phyloP scores from a whole-genome alignment of 345 rosid genomes.

The Physaria fendleri region DNA sequence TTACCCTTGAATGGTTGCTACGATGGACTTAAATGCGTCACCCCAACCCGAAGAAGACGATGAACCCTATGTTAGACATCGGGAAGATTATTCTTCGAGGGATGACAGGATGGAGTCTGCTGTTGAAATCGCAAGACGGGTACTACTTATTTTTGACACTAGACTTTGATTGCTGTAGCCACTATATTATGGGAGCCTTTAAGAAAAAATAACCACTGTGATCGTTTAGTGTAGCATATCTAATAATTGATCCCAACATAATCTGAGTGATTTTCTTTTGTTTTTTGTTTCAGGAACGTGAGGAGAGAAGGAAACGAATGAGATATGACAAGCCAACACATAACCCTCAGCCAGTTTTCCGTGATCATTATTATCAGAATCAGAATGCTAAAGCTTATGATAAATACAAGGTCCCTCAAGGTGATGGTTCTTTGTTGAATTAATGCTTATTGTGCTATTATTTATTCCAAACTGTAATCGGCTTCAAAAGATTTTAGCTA shows the following conservation, averaged over 20 bases:
- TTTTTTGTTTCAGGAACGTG: constrained; percentile 62
- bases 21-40: constrained; percentile 69
- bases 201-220: too few relatives aligned
- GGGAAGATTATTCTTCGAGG: constrained; percentile 36
- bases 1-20: constrained; percentile 21
- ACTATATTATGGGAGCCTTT: neutral
- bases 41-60: constrained; percentile 72
- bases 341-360: constrained; percentile 40
- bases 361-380: constrained; percentile 43
- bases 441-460: neutral
- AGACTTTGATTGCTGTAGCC: neutral
- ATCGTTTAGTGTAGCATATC: too few relatives aligned
- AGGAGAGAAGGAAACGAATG: constrained; percentile 81
- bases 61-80: constrained; percentile 41
- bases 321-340: constrained; percentile 52
- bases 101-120: constrained; percentile 56
- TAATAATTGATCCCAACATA: too few relatives aligned
- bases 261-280: neutral
- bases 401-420: constrained; percentile 77
- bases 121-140: constrained; percentile 63
- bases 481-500: neutral
- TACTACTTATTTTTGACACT: neutral
- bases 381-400: constrained; percentile 49
- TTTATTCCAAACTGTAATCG: neutral
- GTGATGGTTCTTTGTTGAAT: constrained; percentile 31